phyloP scores from a whole-genome alignment of 345 rosid species.

The Pistacia vera region DNA sequence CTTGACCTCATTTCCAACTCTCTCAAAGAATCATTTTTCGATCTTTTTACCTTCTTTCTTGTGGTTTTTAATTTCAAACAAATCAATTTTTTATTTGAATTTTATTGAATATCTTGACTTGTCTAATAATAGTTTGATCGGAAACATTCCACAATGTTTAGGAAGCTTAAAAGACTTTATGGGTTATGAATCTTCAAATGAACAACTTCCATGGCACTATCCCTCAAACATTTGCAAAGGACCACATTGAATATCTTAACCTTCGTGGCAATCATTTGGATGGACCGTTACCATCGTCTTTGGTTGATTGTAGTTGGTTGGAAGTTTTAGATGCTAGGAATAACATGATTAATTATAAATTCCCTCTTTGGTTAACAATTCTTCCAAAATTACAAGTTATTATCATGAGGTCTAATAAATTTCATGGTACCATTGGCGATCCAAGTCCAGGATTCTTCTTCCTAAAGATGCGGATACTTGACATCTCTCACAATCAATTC shows the following conservation, averaged over 20 bases:
- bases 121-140: constrained; percentile 33
- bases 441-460: not conserved
- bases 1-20: constrained; percentile 23
- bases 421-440: not conserved
- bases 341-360: too few species aligned
- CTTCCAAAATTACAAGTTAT: constrained; percentile 7
- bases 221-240: not conserved
- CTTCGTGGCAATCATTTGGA: not conserved
- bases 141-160: constrained; percentile 29
- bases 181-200: constrained; percentile 14
- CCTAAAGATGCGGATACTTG: not conserved
- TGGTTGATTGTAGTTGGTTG: not conserved
- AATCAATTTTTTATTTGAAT: not conserved
- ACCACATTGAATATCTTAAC: not conserved
- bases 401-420: constrained; percentile 7
- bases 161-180: not conserved
- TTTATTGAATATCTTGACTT: constrained; percentile 16
- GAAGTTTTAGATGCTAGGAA: not conserved
- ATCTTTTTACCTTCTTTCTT: not conserved
- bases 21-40: constrained; percentile 21
- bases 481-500: constrained; percentile 8
- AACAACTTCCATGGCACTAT: constrained; percentile 23
- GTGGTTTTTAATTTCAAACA: not conserved
- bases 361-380: not conserved
- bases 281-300: constrained; percentile 19